phyloP scores from a whole-genome alignment of 495 filamentous ascomycete species.

The Penicillium dipodomyicola region DNA sequence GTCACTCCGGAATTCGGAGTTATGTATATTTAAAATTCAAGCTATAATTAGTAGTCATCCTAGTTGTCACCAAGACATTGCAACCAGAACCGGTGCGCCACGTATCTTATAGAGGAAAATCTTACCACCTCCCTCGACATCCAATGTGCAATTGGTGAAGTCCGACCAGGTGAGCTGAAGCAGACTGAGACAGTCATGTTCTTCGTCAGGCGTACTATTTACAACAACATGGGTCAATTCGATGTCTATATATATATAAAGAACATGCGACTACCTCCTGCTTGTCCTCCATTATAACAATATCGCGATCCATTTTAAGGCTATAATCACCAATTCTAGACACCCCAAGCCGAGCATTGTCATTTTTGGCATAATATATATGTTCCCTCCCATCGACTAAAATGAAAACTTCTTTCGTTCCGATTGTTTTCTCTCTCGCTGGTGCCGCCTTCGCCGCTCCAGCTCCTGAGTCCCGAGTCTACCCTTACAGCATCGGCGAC shows the following conservation, averaged over 20 bases:
- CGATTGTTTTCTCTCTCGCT: neutral
- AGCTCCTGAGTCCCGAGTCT: neutral
- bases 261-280: too few species aligned
- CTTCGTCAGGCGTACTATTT: too few species aligned
- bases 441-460: neutral
- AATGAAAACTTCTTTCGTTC: constrained; percentile 1
- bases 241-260: too few species aligned
- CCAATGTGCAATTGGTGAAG: neutral
- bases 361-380: too few species aligned
- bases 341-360: too few species aligned
- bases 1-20: neutral
- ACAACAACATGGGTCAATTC: too few species aligned
- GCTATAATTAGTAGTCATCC: neutral
- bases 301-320: too few species aligned
- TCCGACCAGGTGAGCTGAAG: too few species aligned
- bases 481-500: constrained; percentile 1
- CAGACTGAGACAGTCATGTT: neutral
- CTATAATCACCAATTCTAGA: too few species aligned
- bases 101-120: neutral
- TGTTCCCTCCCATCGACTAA: neutral
- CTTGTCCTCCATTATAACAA: too few species aligned
- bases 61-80: neutral
- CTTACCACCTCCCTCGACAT: neutral
- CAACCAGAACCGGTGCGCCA: neutral
- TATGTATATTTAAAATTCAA: neutral